Base-by-base conservation (phyloP, 169 alveolate species). In the Plasmodium vivax region DNA sequence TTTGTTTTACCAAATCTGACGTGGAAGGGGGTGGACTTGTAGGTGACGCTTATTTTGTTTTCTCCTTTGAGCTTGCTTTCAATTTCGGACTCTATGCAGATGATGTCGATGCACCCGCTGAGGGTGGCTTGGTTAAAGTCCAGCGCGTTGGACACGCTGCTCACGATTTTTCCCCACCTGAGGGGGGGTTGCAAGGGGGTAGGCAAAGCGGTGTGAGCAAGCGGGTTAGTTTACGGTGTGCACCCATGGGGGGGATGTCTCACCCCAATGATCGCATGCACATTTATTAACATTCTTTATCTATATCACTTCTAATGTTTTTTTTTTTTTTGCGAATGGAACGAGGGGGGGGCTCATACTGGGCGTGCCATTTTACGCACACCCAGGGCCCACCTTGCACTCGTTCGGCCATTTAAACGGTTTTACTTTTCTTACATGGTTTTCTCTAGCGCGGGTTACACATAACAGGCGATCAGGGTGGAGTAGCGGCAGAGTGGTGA, bases 1-100 rank as follows among this genome's bases (percentile, higher is more conserved):
- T 98, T 98, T 51, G 99, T 98, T 93, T 98, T 98, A 38, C 99
- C 99, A 96, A 98, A 99, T 85, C 99, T 96, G 30, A 98, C 99
- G 85, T 98, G 99, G 96, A 98, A 98, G 3, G 99, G 99, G 51
- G 99, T 97, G 51, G 98, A 96, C 19, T 96, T 96, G 79, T 96
- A 96, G 93, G 94, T 93, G 97, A 95, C 81, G 96, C 83, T 92
- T 80, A 85, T 62, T 68, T 90, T 75, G 19, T 58, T 56, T 27
- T 83, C 92, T 56, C 77, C 77, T 72, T 74, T 77, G 58, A 74
- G 23, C 12, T 54, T 58, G 19, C n/a, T 38, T 30, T 54, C 93
- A 23, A 84, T 83, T 43, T 92, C 95, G 4, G 93, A 92, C 68
- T 97, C 98, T 16, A 98, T 98, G 82, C 98, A 98, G 51, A 98